Conservation (phyloP, 75 land plant genomes). For the Pseudotsuga menziesii region DNA sequence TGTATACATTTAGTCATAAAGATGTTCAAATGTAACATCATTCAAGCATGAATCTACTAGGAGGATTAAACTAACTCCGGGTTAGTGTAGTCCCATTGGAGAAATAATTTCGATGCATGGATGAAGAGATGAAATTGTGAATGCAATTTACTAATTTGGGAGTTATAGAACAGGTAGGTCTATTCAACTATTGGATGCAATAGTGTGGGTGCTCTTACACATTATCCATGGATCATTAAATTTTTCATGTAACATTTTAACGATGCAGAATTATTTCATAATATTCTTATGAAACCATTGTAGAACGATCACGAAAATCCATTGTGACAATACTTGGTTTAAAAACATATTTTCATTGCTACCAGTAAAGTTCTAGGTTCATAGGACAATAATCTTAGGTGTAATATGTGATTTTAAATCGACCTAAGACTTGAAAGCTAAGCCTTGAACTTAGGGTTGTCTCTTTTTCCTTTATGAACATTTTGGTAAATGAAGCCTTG, state of each 20-base stretch:
- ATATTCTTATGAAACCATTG: conserved; percentile 3
- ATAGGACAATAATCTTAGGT: background rate
- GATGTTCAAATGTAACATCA: too few relatives aligned
- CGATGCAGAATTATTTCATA: background rate
- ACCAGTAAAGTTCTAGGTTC: background rate
- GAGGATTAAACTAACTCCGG: too few relatives aligned
- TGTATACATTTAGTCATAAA: too few relatives aligned
- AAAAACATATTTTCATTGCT: background rate
- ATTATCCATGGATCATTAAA: background rate
- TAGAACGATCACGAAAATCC: background rate
- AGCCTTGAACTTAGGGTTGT: background rate
- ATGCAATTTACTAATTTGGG: background rate
- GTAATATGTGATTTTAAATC: background rate
- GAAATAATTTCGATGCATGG: background rate
- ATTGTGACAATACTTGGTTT: background rate
- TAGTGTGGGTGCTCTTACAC: background rate
- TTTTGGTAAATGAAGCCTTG: too few relatives aligned
- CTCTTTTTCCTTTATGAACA: background rate
- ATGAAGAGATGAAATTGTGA: background rate
- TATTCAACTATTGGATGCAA: background rate
- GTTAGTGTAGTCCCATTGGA: background rate
- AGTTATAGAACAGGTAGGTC: background rate
- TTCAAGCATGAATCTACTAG: too few relatives aligned
- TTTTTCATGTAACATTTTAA: conserved; percentile 6
- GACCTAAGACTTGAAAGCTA: background rate